Conservation (phyloP, 495 filamentous ascomycete genomes). For the Entonaema liquescens region DNA sequence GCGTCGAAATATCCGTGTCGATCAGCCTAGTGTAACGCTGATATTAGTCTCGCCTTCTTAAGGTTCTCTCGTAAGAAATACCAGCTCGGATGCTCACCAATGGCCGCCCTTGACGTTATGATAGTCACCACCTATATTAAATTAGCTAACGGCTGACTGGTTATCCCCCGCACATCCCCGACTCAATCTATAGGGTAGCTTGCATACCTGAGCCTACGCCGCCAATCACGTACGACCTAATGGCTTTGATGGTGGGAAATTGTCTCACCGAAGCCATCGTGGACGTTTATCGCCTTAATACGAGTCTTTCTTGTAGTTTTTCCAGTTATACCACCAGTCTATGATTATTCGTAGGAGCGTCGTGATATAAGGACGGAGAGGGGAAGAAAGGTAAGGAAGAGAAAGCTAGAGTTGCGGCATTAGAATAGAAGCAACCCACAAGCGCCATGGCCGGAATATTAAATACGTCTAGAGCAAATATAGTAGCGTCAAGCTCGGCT, state of each 20-base stretch:
- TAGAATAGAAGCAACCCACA: slow-evolving; percentile 5
- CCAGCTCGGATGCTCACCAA: slow-evolving; percentile 60
- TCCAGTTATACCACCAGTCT: neutral
- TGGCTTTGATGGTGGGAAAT: slow-evolving; percentile 79
- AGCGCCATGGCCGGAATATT: slow-evolving; percentile 18
- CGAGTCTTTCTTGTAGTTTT: slow-evolving; percentile 1
- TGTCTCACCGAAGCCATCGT: slow-evolving; percentile 56
- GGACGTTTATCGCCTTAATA: slow-evolving; percentile 4
- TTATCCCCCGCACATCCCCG: neutral
- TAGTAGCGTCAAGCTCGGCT: slow-evolving; percentile 36
- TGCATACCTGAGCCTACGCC: slow-evolving; percentile 78
- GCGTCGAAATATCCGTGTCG: slow-evolving; percentile 88
- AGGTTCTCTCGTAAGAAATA: neutral
- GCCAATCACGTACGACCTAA: slow-evolving; percentile 82
- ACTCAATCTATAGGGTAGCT: neutral
- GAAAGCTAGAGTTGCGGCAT: slow-evolving; percentile 5
- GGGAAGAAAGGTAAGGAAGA: neutral
- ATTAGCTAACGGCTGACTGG: slow-evolving; percentile 16
- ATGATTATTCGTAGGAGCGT: neutral
- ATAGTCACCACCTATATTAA: slow-evolving; percentile 74
- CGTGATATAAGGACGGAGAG: neutral
- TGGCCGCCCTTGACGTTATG: slow-evolving; percentile 95
- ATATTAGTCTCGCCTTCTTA: slow-evolving; percentile 6
- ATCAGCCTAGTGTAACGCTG: slow-evolving; percentile 66
- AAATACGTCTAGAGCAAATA: slow-evolving; percentile 18